Conservation (phyloP, 768 basidiomycete genomes). For the Chlorophyllum brunneum region DNA sequence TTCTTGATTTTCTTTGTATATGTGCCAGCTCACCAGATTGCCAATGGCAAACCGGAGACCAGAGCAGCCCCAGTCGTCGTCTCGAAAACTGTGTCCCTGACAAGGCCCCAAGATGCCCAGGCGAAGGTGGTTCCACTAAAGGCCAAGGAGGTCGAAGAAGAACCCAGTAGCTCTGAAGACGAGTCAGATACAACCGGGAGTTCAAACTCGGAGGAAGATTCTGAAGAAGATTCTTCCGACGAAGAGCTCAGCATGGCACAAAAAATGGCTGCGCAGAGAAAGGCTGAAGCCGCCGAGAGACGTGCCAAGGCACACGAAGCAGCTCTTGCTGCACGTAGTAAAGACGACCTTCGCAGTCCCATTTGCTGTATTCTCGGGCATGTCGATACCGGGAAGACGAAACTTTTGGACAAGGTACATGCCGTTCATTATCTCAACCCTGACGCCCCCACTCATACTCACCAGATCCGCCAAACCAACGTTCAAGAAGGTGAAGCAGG, state of each 20-base stretch:
- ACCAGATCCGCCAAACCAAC: conserved; percentile 97
- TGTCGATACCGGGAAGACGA: conserved; percentile 99
- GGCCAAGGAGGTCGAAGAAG: conserved; percentile 12
- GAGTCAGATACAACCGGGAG: conserved; percentile 39
- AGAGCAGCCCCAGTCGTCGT: conserved; percentile 17
- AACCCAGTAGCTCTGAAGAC: conserved; percentile 36
- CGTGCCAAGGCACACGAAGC: conserved; percentile 76
- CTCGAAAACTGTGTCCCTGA: conserved; percentile 22
- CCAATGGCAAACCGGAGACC: conserved; percentile 23
- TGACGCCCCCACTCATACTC: neutral
- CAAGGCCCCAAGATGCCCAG: conserved; percentile 14
- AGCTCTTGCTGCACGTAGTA: conserved; percentile 81
- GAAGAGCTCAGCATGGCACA: conserved; percentile 69
- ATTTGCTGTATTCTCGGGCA: conserved; percentile 99
- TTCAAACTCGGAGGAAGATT: conserved; percentile 40
- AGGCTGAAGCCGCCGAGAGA: conserved; percentile 82
- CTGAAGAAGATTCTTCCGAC: conserved; percentile 50
- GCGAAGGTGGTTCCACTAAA: conserved; percentile 9
- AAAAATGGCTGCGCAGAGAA: conserved; percentile 63
- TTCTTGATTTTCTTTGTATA: neutral
- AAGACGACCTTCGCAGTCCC: conserved; percentile 89
- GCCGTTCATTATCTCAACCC: neutral
- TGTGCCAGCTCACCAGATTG: conserved; percentile 22
- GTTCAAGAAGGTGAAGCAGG: conserved; percentile 99
- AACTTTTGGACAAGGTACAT: conserved; percentile 89